These are phyloP conservation scores for Trichoderma parareesei DNA, from an alignment of 495 filamentous ascomycete species.

Conservation along the genomic window DNA sequence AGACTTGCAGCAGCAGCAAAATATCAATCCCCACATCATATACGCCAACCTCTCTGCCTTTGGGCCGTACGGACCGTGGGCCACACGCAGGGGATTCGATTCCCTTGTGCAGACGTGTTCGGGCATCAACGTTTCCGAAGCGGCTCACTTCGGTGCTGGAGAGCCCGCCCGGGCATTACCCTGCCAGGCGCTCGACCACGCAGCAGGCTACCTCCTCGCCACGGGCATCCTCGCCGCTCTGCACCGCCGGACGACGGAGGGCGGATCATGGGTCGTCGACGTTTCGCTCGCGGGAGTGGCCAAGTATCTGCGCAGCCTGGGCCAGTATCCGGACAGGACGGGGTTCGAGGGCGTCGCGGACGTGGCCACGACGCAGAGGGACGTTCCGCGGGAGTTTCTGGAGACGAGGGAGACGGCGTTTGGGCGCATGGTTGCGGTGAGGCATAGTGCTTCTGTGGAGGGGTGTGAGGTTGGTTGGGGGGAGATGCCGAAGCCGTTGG, in stretches of 20 bases:
- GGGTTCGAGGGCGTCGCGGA: conserved; percentile 28
- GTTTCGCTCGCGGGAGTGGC: conserved; percentile 49
- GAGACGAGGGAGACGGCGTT: conserved; percentile 24
- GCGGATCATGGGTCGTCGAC: conserved; percentile 44
- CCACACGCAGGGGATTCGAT: conserved; percentile 24
- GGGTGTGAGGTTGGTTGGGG: conserved; percentile 26
- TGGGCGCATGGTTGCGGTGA: conserved; percentile 26
- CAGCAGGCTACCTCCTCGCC: conserved; percentile 43
- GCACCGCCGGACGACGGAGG: conserved; percentile 37
- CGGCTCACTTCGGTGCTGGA: conserved; percentile 45
- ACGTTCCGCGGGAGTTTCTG: conserved; percentile 17
- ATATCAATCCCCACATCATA: conserved; percentile 36
- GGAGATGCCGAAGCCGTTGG: conserved; percentile 27
- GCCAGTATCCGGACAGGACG: conserved; percentile 37
- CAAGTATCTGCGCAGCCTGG: conserved; percentile 45
- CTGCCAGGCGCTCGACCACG: conserved; percentile 21
- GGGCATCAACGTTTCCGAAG: conserved; percentile 39
- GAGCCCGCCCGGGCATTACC: conserved; percentile 46
- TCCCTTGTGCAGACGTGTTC: conserved; percentile 47
- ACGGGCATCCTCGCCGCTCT: conserved; percentile 44
- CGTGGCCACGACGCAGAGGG: conserved; percentile 13
- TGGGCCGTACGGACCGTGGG: conserved; percentile 26
- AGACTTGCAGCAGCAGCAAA: conserved; percentile 29
- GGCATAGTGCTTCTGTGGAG: conserved; percentile 27
- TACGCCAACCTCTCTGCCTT: conserved; percentile 49